phyloP scores from a whole-genome alignment of 2,329 filamentous ascomycete genomes.

The Botrytis tulipae region DNA sequence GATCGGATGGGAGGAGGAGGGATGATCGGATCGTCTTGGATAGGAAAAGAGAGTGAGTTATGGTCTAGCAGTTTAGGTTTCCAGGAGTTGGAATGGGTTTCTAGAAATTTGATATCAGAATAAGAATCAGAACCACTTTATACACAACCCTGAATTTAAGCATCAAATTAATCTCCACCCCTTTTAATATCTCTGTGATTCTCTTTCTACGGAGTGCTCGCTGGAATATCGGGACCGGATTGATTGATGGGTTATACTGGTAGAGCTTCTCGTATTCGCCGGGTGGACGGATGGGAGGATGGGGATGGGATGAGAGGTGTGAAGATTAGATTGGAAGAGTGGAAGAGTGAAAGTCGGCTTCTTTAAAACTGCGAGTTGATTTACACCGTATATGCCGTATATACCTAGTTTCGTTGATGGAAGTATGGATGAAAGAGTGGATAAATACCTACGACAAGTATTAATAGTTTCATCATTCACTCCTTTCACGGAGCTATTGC shows the following conservation, averaged over 20 bases:
- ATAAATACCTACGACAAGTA: neutral
- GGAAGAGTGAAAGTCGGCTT: neutral
- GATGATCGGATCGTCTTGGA: neutral
- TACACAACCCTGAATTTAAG: neutral
- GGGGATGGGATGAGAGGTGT: neutral
- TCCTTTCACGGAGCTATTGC: neutral
- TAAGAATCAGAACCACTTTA: neutral
- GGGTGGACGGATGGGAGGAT: neutral
- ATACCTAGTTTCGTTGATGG: too few relatives aligned
- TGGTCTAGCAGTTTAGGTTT: too few relatives aligned
- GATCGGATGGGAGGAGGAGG: neutral
- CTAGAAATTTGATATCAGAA: neutral
- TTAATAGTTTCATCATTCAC: neutral
- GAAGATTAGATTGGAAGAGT: too few relatives aligned
- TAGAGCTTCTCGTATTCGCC: neutral
- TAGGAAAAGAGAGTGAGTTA: too few relatives aligned
- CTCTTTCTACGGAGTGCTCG: too few relatives aligned
- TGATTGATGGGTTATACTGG: too few relatives aligned
- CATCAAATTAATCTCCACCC: too few relatives aligned
- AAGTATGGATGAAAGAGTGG: too few relatives aligned
- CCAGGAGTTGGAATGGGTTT: neutral
- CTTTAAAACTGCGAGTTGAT: neutral
- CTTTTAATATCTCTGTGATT: too few relatives aligned
- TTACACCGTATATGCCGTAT: too few relatives aligned
- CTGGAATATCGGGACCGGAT: neutral